These are phyloP conservation scores for Endocladia muricata DNA, from an alignment of 31 red algal species.

Conservation along the genomic window DNA sequence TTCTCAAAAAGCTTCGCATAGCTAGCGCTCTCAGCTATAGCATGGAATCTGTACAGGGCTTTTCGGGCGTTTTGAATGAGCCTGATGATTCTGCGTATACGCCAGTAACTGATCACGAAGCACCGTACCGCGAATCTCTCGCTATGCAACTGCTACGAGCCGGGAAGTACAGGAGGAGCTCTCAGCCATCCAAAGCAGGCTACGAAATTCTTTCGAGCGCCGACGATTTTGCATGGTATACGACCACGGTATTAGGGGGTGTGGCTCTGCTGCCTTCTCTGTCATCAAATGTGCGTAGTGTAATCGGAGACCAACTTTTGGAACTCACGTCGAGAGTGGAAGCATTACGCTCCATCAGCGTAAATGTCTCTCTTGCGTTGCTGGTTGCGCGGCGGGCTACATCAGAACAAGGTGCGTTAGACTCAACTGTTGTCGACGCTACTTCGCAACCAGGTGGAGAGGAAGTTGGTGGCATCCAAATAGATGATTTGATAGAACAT, in stretches of 20 bases:
- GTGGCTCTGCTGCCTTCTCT: slow-evolving; percentile 69
- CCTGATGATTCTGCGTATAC: slow-evolving; percentile 11
- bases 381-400: slow-evolving; percentile 15
- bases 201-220: slow-evolving; percentile 66
- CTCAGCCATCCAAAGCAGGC: slow-evolving; percentile 31
- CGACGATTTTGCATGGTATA: slow-evolving; percentile 95
- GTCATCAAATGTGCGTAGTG: slow-evolving; percentile 34
- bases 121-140: slow-evolving; percentile 67
- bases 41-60: slow-evolving; percentile 6
- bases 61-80: slow-evolving; percentile 17
- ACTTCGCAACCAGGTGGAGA: neutral
- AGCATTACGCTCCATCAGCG: slow-evolving; percentile 62
- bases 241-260: slow-evolving; percentile 68
- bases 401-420: neutral
- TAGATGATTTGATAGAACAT: neutral
- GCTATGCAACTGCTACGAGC: slow-evolving; percentile 54
- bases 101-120: slow-evolving; percentile 47
- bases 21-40: slow-evolving; percentile 38
- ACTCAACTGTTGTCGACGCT: neutral
- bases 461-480: neutral
- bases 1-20: slow-evolving; percentile 71
- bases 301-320: slow-evolving; percentile 73
- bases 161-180: slow-evolving; percentile 52
- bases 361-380: slow-evolving; percentile 62
- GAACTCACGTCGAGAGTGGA: slow-evolving; percentile 83